Conservation (phyloP, 139 green algal species). For the Chlamydomonas incerta region DNA sequence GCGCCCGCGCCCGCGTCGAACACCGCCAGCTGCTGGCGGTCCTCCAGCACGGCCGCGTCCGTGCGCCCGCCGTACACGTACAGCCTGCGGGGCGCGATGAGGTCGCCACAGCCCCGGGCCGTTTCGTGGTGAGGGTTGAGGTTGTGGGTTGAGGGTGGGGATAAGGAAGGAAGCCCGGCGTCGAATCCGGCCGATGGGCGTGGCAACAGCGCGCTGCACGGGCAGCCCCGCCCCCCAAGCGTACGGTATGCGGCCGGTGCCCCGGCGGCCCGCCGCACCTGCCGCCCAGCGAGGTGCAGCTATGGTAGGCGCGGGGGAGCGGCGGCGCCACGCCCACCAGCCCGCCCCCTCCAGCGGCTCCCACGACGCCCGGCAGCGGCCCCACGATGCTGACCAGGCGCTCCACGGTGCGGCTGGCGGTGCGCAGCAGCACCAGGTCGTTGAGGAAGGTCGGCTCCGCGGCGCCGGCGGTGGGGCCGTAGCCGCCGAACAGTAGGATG, state of each 20-base stretch:
- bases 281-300: slow-evolving; percentile 19
- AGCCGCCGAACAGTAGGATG: slow-evolving; percentile 33
- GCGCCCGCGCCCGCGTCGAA: neutral
- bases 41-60: neutral
- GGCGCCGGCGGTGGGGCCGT: neutral
- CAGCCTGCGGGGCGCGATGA: neutral
- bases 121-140: too few relatives aligned
- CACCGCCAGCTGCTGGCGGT: slow-evolving; percentile 10
- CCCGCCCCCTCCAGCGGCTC: too few relatives aligned
- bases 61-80: slow-evolving; percentile 35
- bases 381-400: neutral
- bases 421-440: slow-evolving; percentile 12
- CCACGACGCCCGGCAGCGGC: too few relatives aligned
- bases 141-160: too few relatives aligned
- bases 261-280: neutral
- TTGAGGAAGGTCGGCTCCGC: neutral
- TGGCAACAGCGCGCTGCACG: too few relatives aligned
- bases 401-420: slow-evolving; percentile 4
- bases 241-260: too few relatives aligned
- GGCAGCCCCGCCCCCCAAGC: too few relatives aligned
- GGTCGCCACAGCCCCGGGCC: too few relatives aligned
- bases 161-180: too few relatives aligned
- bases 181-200: too few relatives aligned
- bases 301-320: slow-evolving; percentile 11
- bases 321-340: slow-evolving; percentile 1